Conservation (phyloP, 2,329 filamentous ascomycete genomes). For the Colletotrichum camelliae region DNA sequence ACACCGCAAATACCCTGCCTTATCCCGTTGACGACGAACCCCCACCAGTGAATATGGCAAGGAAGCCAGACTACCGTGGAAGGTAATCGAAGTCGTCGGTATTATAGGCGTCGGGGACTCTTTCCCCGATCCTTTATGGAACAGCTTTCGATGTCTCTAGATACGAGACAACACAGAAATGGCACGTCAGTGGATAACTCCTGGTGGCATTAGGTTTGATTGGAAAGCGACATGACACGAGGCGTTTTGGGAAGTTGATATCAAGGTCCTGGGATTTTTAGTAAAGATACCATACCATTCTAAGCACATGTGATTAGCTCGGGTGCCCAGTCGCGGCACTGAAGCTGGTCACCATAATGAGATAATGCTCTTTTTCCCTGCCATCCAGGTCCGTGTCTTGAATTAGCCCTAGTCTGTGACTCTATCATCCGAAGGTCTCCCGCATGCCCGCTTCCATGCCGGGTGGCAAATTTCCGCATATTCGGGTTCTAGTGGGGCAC, state of each 20-base stretch:
- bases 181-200: neutral
- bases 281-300: conserved; percentile 23
- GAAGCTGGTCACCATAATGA: conserved; percentile 1
- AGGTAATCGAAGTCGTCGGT: conserved; percentile 36
- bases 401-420: neutral
- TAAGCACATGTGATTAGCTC: neutral
- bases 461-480: conserved; percentile 4
- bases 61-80: conserved; percentile 77
- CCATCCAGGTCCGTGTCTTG: neutral
- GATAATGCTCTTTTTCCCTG: neutral
- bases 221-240: neutral
- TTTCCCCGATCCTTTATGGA: neutral
- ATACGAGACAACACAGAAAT: neutral
- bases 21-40: conserved; percentile 84
- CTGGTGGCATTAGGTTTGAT: neutral
- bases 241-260: neutral
- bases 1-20: conserved; percentile 54
- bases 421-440: neutral
- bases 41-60: conserved; percentile 82
- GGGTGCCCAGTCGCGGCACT: neutral
- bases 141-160: neutral
- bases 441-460: neutral
- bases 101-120: neutral
- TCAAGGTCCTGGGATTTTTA: neutral
- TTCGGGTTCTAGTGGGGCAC: conserved; percentile 4